These are phyloP conservation scores for Phytophthora syringae DNA, from an alignment of 352 stramenopile genomes.

Conservation along the genomic window DNA sequence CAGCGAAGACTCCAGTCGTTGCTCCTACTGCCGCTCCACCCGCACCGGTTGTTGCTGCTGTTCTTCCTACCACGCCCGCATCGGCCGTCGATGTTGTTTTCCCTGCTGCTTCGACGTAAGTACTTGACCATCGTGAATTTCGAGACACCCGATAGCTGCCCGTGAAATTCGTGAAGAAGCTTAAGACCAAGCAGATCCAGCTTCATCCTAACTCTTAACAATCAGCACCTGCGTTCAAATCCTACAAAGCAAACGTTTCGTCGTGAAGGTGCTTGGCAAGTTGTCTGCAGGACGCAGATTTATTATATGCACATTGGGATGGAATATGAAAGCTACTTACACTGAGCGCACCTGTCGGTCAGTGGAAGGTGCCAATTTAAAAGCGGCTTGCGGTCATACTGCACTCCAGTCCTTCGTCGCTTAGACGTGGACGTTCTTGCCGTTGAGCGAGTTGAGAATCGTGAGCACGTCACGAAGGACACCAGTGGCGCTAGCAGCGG, in stretches of 20 bases:
- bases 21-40: not conserved
- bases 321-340: constrained; percentile 30
- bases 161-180: no score
- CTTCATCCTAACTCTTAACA: no score
- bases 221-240: no score
- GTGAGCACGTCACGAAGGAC: constrained; percentile 80
- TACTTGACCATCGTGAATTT: no score
- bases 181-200: no score
- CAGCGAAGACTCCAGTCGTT: not conserved
- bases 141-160: not conserved
- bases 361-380: constrained; percentile 22
- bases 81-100: no score
- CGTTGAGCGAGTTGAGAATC: constrained; percentile 73
- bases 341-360: constrained; percentile 27
- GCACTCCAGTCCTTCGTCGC: constrained; percentile 26
- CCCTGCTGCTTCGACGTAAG: not conserved
- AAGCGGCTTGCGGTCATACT: constrained; percentile 29
- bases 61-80: not conserved
- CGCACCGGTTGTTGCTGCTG: not conserved
- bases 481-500: constrained; percentile 65
- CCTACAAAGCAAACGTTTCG: not conserved
- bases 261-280: not conserved
- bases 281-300: not conserved
- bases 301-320: constrained; percentile 25
- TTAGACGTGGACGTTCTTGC: constrained; percentile 51